These are phyloP conservation scores for Nakazawaea molendinolei DNA, from an alignment of 805 yeast species.

Conservation along the genomic window DNA sequence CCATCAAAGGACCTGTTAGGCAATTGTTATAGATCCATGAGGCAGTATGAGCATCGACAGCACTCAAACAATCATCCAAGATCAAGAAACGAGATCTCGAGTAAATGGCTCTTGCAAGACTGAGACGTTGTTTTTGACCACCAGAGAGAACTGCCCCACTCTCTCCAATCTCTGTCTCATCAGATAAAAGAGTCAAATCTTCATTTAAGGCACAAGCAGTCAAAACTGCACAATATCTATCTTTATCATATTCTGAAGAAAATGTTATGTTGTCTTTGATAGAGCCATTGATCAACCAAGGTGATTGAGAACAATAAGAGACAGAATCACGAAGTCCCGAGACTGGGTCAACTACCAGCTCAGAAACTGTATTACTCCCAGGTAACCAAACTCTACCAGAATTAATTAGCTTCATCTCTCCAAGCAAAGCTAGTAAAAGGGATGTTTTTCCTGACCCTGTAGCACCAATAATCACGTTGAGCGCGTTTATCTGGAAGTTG, in stretches of 20 bases:
- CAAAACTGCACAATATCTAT: conserved; percentile 71
- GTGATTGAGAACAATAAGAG: conserved; percentile 93
- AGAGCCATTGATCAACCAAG: conserved; percentile 93
- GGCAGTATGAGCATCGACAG: conserved; percentile 96
- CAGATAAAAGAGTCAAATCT: conserved; percentile 81
- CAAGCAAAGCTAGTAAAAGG: conserved; percentile 77
- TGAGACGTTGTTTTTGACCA: conserved; percentile 95
- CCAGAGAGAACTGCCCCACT: conserved; percentile 95
- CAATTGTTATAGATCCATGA: conserved; percentile 89
- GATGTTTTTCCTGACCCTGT: conserved; percentile 97
- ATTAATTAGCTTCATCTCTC: conserved; percentile 74
- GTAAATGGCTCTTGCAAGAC: conserved; percentile 90
- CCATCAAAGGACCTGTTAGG: conserved; percentile 81
- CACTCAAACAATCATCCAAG: conserved; percentile 91
- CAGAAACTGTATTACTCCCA: conserved; percentile 67
- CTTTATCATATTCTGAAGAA: conserved; percentile 61
- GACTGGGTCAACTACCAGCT: conserved; percentile 54
- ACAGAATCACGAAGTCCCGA: conserved; percentile 59
- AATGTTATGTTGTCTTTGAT: conserved; percentile 78
- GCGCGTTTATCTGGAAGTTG: conserved; percentile 63
- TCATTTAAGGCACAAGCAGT: conserved; percentile 84
- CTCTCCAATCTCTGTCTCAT: conserved; percentile 92
- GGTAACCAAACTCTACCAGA: conserved; percentile 75
- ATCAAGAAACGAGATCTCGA: conserved; percentile 75
- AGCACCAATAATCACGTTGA: conserved; percentile 87